Percentiles rank a stretch among this genome's conserved stretches.
phyloP scores from a whole-genome alignment of 2,329 filamentous ascomycete genomes.

The Xylaria sp. region DNA sequence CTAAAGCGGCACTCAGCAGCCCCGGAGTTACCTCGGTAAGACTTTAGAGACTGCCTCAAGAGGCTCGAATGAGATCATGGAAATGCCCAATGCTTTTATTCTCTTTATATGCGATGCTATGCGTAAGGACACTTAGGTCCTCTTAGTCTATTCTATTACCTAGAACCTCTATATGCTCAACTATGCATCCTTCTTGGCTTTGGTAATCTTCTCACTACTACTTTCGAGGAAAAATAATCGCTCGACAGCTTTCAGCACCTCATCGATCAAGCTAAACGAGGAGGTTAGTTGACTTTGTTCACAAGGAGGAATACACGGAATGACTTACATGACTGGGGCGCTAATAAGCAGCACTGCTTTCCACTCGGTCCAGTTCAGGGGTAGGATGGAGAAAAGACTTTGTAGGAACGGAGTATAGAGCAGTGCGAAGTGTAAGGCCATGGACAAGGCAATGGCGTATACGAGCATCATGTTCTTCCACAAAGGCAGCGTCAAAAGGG shows the following conservation, averaged over 20 bases:
- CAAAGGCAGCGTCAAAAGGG: constrained; percentile 89
- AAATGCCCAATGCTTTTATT: constrained; percentile 29
- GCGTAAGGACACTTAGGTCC: constrained; percentile 43
- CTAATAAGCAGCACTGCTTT: constrained; percentile 89
- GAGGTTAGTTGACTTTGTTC: constrained; percentile 37
- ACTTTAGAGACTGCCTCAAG: constrained; percentile 3
- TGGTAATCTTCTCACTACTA: constrained; percentile 52
- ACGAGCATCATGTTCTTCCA: constrained; percentile 99
- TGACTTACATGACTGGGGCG: constrained; percentile 87
- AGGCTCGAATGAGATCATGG: constrained; percentile 15
- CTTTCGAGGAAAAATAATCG: constrained; percentile 71
- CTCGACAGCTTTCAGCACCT: constrained; percentile 83
- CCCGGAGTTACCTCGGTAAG: constrained; percentile 27
- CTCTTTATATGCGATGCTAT: constrained; percentile 27
- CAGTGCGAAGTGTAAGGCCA: constrained; percentile 93
- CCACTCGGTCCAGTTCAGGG: constrained; percentile 89
- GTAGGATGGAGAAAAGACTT: constrained; percentile 88
- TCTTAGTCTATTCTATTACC: constrained; percentile 47
- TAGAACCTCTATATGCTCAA: constrained; percentile 50
- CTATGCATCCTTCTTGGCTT: constrained; percentile 63
- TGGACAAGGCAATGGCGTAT: constrained; percentile 91
- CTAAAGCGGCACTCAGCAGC: constrained; percentile 5
- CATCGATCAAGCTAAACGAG: constrained; percentile 76
- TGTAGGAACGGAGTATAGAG: constrained; percentile 93
- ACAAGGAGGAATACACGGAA: background rate